Conservation (phyloP, 2,329 filamentous ascomycete species). For the Hymenoscyphus infarciens region DNA sequence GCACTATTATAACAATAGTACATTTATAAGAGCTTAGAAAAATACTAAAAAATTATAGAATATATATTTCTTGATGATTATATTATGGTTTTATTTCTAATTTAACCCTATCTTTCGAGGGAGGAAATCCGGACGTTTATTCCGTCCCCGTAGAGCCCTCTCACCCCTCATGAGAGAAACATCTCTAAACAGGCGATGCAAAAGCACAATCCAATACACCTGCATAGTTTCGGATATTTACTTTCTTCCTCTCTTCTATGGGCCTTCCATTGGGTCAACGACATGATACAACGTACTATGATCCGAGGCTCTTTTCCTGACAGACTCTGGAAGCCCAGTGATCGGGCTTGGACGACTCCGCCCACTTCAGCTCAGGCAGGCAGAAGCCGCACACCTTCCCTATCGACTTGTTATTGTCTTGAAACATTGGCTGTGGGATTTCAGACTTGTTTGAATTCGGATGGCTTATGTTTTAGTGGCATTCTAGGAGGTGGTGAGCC, state of each 20-base stretch:
- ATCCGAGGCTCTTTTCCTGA: neutral
- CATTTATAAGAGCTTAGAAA: too few relatives aligned
- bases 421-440: neutral
- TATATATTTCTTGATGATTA: too few relatives aligned
- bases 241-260: neutral
- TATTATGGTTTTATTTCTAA: too few relatives aligned
- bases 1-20: too few relatives aligned
- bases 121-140: too few relatives aligned
- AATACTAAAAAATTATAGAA: too few relatives aligned
- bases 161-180: neutral
- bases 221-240: neutral
- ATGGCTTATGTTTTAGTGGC: neutral
- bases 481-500: too few relatives aligned
- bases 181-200: neutral
- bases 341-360: neutral
- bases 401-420: neutral
- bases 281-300: neutral
- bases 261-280: neutral
- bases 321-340: constrained; percentile 4
- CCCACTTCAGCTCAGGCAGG: neutral
- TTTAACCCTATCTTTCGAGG: too few relatives aligned
- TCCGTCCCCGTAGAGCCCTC: too few relatives aligned
- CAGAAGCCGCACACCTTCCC: neutral
- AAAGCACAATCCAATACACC: neutral
- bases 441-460: neutral